These are phyloP conservation scores for Sporodiniella umbellata DNA, from an alignment of 371 early-diverging fungal genomes.

Conservation along the genomic window DNA sequence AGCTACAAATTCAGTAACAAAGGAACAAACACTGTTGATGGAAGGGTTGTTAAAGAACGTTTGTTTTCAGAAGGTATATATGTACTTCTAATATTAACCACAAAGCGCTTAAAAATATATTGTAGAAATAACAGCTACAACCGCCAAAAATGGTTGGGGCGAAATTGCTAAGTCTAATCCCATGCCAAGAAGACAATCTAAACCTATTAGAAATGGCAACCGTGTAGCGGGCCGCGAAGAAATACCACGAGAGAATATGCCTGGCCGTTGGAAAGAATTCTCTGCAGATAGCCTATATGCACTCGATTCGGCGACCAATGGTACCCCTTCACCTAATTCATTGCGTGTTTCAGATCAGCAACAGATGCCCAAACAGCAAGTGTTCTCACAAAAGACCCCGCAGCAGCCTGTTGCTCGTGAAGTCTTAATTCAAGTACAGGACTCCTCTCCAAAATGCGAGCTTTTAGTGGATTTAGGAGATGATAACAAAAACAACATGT, in stretches of 20 bases:
- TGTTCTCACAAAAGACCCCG: neutral
- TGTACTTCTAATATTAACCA: neutral
- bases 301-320: neutral
- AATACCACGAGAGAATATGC: neutral
- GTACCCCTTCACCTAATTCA: no score
- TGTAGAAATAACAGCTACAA: neutral
- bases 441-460: neutral
- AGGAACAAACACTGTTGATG: neutral
- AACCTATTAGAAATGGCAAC: neutral
- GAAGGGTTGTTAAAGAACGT: neutral
- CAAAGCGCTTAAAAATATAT: neutral
- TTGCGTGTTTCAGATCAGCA: no score
- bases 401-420: neutral
- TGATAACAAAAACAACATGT: neutral
- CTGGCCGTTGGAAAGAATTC: neutral
- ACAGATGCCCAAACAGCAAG: neutral
- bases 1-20: neutral
- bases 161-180: neutral
- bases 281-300: neutral
- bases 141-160: conserved; percentile 1
- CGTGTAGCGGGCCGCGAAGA: neutral
- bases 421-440: neutral
- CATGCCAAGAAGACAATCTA: neutral
- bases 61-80: neutral
- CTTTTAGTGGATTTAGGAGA: neutral